These are phyloP conservation scores for Claviceps sp. DNA, from an alignment of 2,329 filamentous ascomycete species.

Conservation along the genomic window DNA sequence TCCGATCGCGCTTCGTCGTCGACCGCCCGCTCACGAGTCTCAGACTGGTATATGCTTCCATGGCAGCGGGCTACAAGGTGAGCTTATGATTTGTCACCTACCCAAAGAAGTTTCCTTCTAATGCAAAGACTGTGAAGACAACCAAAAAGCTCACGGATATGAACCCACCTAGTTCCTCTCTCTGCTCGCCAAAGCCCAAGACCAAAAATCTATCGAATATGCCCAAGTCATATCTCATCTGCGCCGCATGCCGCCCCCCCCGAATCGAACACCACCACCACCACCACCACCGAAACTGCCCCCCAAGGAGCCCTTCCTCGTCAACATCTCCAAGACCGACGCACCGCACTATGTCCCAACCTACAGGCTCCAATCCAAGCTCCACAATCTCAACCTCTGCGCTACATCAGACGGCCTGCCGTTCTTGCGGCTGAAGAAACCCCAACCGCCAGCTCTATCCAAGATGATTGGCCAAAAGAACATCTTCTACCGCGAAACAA, in stretches of 20 bases:
- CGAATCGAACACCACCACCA: conserved; percentile 7
- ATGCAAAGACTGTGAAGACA: neutral
- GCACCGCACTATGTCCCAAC: conserved; percentile 34
- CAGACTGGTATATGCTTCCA: conserved; percentile 45
- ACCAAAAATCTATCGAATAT: conserved; percentile 26
- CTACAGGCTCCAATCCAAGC: conserved; percentile 23
- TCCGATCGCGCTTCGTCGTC: conserved; percentile 48
- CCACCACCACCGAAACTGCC: conserved; percentile 7
- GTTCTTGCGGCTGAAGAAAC: conserved; percentile 54
- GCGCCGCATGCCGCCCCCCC: conserved; percentile 15
- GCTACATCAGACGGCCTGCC: conserved; percentile 42
- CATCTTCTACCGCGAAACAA: conserved; percentile 26
- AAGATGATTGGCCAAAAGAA: conserved; percentile 42
- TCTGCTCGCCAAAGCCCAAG: conserved; percentile 25
- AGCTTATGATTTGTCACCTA: no score
- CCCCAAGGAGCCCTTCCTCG: conserved; percentile 17
- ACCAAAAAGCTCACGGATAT: neutral
- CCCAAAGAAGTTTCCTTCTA: neutral
- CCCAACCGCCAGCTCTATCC: conserved; percentile 47
- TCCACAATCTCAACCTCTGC: conserved; percentile 40
- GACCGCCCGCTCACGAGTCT: conserved; percentile 45
- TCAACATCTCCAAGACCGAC: conserved; percentile 20
- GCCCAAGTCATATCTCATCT: conserved; percentile 28
- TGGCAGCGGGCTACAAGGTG: conserved; percentile 57
- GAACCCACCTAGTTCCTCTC: conserved; percentile 21